Evolutionary conservation across 768 basidiomycete species (phyloP).

Genomic region (Phallus indusiatus): DNA sequence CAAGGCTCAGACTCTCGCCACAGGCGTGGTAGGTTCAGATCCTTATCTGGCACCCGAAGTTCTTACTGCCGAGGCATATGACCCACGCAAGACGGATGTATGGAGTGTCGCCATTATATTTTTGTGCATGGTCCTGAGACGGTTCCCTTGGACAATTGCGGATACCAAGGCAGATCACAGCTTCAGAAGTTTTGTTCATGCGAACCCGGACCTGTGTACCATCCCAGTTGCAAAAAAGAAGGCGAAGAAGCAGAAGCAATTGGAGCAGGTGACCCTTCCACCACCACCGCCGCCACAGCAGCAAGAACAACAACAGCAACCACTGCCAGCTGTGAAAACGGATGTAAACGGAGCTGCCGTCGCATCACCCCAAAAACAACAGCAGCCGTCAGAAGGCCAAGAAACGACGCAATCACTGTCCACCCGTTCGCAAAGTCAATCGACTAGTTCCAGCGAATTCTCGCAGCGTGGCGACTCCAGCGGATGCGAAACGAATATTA

Average conservation of each 20-base stretch:
- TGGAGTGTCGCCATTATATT: constrained; percentile 99
- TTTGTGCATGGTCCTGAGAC: constrained; percentile 94
- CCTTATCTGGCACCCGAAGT: constrained; percentile 99
- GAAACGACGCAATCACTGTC: neutral
- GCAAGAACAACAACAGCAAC: neutral
- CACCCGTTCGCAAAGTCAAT: constrained; percentile 9
- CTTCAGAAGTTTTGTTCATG: constrained; percentile 85
- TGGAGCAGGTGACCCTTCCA: neutral
- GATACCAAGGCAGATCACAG: constrained; percentile 88
- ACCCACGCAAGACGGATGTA: constrained; percentile 95
- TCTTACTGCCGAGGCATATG: constrained; percentile 68
- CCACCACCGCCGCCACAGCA: no score
- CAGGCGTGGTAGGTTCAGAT: constrained; percentile 93
- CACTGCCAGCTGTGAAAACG: neutral
- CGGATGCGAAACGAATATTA: constrained; percentile 4
- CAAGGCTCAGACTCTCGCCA: constrained; percentile 65
- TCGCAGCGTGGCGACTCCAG: constrained; percentile 7
- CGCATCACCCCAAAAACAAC: neutral
- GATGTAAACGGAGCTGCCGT: neutral
- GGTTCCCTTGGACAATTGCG: constrained; percentile 99
- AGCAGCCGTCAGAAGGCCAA: neutral
- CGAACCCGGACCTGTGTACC: constrained; percentile 80
- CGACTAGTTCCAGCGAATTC: constrained; percentile 9
- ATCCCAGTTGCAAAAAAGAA: constrained; percentile 23
- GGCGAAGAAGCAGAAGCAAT: constrained; percentile 14